Percentiles rank a stretch among this genome's conserved stretches.
Evolutionary conservation across 139 green algal species (phyloP).

Genomic region (Closterium sp.): DNA sequence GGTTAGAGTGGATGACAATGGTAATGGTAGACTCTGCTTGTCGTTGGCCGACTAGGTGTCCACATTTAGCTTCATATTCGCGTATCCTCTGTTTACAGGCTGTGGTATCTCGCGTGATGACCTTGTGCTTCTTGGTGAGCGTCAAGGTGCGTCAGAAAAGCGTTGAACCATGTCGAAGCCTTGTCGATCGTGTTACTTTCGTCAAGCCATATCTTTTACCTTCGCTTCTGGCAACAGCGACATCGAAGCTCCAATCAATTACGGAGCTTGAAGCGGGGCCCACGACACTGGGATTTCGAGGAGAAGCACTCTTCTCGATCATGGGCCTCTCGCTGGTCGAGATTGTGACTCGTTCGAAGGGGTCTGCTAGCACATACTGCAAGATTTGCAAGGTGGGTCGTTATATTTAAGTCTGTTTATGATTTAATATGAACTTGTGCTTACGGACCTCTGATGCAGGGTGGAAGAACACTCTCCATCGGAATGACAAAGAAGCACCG

Average conservation of each 20-base stretch:
- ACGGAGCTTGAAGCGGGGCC: neutral
- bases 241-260: slow-evolving; percentile 20
- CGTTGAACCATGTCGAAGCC: neutral
- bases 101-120: neutral
- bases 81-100: neutral
- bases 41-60: neutral
- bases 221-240: neutral
- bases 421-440: neutral
- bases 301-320: slow-evolving; percentile 23
- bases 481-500: neutral
- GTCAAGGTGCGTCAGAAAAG: neutral
- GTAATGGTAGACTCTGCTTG: neutral
- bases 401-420: neutral
- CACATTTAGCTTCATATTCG: neutral
- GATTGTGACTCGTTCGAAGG: slow-evolving; percentile 5
- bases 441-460: neutral
- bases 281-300: slow-evolving; percentile 27
- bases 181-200: neutral
- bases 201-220: neutral
- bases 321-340: neutral
- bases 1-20: neutral
- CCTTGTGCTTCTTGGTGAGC: neutral
- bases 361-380: slow-evolving; percentile 9
- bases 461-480: neutral
- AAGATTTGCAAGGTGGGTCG: slow-evolving; percentile 31